Conservation (phyloP, 257 asterid genomes). For the Nemophila menziesii region DNA sequence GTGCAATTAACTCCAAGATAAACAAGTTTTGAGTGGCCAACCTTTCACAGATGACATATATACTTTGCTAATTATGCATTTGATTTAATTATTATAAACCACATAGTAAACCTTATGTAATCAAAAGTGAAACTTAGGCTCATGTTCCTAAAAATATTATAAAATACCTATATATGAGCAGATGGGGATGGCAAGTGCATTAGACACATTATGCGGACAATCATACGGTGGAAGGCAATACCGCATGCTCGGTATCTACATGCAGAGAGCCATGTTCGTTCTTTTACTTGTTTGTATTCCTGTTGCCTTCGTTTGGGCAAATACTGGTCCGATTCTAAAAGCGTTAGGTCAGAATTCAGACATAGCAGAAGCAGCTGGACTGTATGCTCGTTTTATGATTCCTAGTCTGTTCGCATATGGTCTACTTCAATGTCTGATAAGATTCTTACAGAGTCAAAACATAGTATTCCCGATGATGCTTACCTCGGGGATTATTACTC, state of each 20-base stretch:
- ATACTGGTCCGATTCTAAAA: slow-evolving; percentile 45
- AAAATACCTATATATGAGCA: slow-evolving; percentile 13
- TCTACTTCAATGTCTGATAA: slow-evolving; percentile 63
- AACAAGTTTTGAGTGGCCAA: no score
- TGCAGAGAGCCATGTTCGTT: slow-evolving; percentile 70
- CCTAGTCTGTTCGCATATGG: slow-evolving; percentile 58
- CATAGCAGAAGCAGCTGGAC: slow-evolving; percentile 63
- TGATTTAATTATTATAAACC: no score
- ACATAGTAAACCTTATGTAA: no score
- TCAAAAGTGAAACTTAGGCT: no score
- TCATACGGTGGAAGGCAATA: slow-evolving; percentile 72
- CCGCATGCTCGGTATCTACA: slow-evolving; percentile 70
- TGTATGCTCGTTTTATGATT: slow-evolving; percentile 51
- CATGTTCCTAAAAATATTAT: no score
- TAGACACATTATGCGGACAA: slow-evolving; percentile 84
- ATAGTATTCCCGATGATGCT: slow-evolving; percentile 79
- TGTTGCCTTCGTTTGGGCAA: slow-evolving; percentile 55
- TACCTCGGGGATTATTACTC: slow-evolving; percentile 46
- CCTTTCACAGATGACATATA: no score
- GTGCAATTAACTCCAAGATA: no score
- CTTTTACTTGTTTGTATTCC: slow-evolving; percentile 52
- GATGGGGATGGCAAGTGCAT: slow-evolving; percentile 86
- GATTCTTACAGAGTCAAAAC: slow-evolving; percentile 66
- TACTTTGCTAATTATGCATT: no score
- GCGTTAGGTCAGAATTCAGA: slow-evolving; percentile 61